phyloP scores from a whole-genome alignment of 2,329 filamentous ascomycete genomes.

The Xylariaceae sp. region DNA sequence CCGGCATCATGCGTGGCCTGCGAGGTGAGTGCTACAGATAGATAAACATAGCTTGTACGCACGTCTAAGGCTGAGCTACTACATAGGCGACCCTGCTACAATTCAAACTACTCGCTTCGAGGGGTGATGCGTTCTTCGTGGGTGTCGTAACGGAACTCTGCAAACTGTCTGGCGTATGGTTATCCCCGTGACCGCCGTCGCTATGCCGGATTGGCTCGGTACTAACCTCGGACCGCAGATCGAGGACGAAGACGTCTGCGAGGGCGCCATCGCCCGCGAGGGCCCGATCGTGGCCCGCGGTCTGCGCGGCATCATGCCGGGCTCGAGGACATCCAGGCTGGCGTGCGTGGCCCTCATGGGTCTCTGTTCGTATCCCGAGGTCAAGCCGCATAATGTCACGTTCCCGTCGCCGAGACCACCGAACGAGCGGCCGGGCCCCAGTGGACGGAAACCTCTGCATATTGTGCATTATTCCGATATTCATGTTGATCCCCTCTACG shows the following conservation, averaged over 20 bases:
- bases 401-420: constrained; percentile 48
- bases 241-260: constrained; percentile 59
- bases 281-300: constrained; percentile 55
- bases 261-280: constrained; percentile 53
- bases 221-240: constrained; percentile 37
- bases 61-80: constrained; percentile 7
- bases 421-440: constrained; percentile 43
- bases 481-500: constrained; percentile 60
- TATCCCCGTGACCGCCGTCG: background rate
- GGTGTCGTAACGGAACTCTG: constrained; percentile 28
- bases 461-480: constrained; percentile 64
- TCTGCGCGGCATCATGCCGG: constrained; percentile 50
- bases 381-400: constrained; percentile 46
- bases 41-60: background rate
- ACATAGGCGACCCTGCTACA: constrained; percentile 26
- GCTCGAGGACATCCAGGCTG: constrained; percentile 52
- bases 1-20: constrained; percentile 33
- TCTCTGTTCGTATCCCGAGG: constrained; percentile 52
- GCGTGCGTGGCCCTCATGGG: constrained; percentile 59
- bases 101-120: constrained; percentile 29
- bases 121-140: constrained; percentile 33
- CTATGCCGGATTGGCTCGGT: background rate
- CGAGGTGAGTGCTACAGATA: constrained; percentile 33
- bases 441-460: constrained; percentile 50
- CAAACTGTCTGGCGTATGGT: constrained; percentile 26